A percentile compares a stretch with the other conserved stretches of the same genome.
Conservation (phyloP, 306 rosid genomes). For the Benincasa hispida region DNA sequence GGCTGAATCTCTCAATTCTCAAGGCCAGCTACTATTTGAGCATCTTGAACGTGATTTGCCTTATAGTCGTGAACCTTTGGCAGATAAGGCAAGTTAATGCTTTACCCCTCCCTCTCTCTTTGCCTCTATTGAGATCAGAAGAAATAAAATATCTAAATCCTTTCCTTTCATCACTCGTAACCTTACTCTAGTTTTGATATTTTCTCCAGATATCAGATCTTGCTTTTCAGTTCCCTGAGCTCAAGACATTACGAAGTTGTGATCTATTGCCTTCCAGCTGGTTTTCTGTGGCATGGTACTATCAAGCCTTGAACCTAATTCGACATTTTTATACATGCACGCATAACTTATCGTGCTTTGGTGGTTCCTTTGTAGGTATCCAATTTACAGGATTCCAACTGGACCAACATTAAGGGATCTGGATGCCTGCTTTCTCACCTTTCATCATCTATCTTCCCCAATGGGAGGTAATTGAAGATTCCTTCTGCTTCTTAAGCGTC, state of each 20-base stretch:
- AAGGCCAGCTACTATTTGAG: constrained; percentile 57
- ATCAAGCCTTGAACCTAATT: constrained; percentile 12
- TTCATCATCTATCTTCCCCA: constrained; percentile 53
- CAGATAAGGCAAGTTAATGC: constrained; percentile 53
- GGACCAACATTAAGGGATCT: constrained; percentile 88
- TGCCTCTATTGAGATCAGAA: not conserved
- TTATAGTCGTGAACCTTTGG: constrained; percentile 77
- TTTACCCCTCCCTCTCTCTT: not conserved
- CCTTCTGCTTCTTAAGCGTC: not conserved
- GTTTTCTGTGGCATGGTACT: constrained; percentile 94
- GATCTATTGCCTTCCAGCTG: constrained; percentile 66
- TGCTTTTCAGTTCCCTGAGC: constrained; percentile 52
- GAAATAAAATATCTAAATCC: not conserved
- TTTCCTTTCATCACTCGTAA: not conserved
- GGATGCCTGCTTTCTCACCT: constrained; percentile 84
- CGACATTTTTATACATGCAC: not conserved
- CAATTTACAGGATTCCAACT: constrained; percentile 87
- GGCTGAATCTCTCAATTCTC: constrained; percentile 53
- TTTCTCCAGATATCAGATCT: constrained; percentile 55
- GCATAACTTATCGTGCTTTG: constrained; percentile 8
- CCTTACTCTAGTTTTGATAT: constrained; percentile 7
- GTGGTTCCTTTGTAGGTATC: constrained; percentile 52
- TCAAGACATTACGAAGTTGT: constrained; percentile 63
- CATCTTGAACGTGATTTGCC: constrained; percentile 72
- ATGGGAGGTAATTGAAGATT: constrained; percentile 35